These are phyloP conservation scores for Bertia moriformis DNA, from an alignment of 2,329 filamentous ascomycete species.

Conservation along the genomic window DNA sequence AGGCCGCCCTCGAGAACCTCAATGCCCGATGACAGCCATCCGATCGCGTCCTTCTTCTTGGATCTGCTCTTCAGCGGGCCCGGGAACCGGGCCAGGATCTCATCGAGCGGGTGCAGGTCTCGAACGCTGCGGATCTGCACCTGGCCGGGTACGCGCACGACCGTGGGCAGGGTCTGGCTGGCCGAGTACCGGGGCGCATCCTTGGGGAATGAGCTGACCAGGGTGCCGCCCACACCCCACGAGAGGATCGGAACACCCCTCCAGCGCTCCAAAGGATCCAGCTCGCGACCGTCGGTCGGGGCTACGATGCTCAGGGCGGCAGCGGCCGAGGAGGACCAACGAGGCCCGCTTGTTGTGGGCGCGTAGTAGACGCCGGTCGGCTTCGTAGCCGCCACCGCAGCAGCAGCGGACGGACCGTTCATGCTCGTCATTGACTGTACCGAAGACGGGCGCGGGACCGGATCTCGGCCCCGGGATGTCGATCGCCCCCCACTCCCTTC, in stretches of 20 bases:
- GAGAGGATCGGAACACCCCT: conserved; percentile 73
- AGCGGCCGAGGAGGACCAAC: conserved; percentile 39
- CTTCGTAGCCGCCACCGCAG: not conserved
- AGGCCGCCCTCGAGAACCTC: conserved; percentile 51
- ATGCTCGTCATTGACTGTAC: no score
- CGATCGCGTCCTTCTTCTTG: conserved; percentile 84
- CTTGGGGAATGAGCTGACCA: conserved; percentile 77
- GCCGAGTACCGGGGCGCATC: conserved; percentile 75
- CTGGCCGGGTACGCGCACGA: conserved; percentile 70
- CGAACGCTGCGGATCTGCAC: conserved; percentile 64
- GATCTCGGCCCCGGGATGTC: conserved; percentile 17
- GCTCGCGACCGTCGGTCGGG: conserved; percentile 50
- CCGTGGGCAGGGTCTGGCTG: conserved; percentile 57
- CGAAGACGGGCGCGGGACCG: conserved; percentile 37
- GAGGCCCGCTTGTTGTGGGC: conserved; percentile 21
- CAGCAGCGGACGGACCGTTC: no score
- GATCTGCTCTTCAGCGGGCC: conserved; percentile 77
- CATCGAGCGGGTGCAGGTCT: conserved; percentile 56
- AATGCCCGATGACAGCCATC: conserved; percentile 69
- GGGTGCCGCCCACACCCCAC: conserved; percentile 74
- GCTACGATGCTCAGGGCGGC: conserved; percentile 37
- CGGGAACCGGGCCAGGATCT: conserved; percentile 68
- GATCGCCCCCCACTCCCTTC: conserved; percentile 24
- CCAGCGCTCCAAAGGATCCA: conserved; percentile 81
- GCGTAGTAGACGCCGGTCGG: conserved; percentile 5